Percentiles rank a stretch among this genome's conserved stretches.
These are phyloP conservation scores for Holtermannia corniformis DNA, from an alignment of 768 basidiomycete species.

Conservation along the genomic window DNA sequence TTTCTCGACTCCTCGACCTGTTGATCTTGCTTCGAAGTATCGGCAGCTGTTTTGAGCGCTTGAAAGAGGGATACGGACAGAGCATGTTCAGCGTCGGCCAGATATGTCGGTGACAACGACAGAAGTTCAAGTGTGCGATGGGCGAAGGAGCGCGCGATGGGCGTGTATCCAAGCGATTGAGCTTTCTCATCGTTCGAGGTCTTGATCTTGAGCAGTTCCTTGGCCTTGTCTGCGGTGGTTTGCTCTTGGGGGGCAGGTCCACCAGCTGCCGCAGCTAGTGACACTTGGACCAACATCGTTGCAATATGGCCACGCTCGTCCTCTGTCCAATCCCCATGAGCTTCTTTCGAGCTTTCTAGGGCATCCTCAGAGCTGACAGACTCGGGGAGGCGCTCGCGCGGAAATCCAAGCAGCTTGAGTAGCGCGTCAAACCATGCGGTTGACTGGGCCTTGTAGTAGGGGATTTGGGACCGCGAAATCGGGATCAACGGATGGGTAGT, in stretches of 20 bases:
- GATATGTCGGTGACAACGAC: conserved; percentile 12
- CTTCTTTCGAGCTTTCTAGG: conserved; percentile 10
- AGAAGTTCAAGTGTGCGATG: conserved; percentile 26
- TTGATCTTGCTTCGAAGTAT: conserved; percentile 15
- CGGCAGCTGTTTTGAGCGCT: conserved; percentile 25
- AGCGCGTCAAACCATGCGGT: conserved; percentile 21
- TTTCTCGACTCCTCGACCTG: conserved; percentile 33
- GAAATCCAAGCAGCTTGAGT: conserved; percentile 24
- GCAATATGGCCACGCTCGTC: conserved; percentile 19
- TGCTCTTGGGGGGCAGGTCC: not conserved
- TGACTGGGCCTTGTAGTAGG: conserved; percentile 16
- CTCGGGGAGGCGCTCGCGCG: conserved; percentile 15
- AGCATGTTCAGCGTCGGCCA: conserved; percentile 25
- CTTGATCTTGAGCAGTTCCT: not conserved
- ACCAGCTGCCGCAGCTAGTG: conserved; percentile 20
- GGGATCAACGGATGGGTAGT: conserved; percentile 10
- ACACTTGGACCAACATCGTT: conserved; percentile 24
- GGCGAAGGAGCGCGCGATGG: conserved; percentile 20
- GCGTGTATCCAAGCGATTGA: conserved; percentile 30
- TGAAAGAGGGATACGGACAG: conserved; percentile 30
- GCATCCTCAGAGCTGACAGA: conserved; percentile 9
- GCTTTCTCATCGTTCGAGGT: conserved; percentile 15
- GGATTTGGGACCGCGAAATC: not conserved
- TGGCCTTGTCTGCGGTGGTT: not conserved
- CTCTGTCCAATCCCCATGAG: conserved; percentile 16